Percentiles rank a stretch among this genome's conserved stretches.
Evolutionary conservation across 371 early-diverging fungal species (phyloP).

Genomic region (Lichtheimia corymbifera): DNA sequence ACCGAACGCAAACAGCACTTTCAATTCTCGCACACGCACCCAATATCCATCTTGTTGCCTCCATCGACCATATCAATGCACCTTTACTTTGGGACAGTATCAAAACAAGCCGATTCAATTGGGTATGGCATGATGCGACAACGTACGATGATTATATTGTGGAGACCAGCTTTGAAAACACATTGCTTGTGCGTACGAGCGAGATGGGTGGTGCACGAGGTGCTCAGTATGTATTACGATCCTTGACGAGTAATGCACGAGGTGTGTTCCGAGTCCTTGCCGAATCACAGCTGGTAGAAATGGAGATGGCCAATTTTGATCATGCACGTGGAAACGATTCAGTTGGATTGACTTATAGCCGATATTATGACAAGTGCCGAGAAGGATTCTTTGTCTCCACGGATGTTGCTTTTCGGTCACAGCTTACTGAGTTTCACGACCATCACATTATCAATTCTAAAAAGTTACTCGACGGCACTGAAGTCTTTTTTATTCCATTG

Average conservation of each 20-base stretch:
- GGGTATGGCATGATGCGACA: constrained; percentile 90
- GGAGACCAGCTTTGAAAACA: constrained; percentile 85
- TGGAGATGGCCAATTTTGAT: constrained; percentile 39
- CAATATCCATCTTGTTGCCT: constrained; percentile 78
- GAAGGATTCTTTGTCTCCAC: constrained; percentile 84
- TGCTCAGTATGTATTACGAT: constrained; percentile 80
- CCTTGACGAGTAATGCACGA: constrained; percentile 81
- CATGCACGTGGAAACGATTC: constrained; percentile 39
- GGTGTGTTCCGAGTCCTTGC: constrained; percentile 77
- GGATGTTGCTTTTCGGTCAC: constrained; percentile 80
- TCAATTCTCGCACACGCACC: constrained; percentile 67
- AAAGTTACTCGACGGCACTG: constrained; percentile 73
- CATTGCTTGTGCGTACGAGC: constrained; percentile 61
- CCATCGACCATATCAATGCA: constrained; percentile 90
- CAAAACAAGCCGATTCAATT: constrained; percentile 68
- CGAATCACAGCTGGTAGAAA: constrained; percentile 71
- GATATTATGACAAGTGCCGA: constrained; percentile 70
- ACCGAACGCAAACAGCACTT: constrained; percentile 66
- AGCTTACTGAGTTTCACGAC: constrained; percentile 90
- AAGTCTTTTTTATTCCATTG: constrained; percentile 82
- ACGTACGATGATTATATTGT: constrained; percentile 79
- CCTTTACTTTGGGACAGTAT: constrained; percentile 86
- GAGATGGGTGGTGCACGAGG: constrained; percentile 66
- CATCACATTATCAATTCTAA: constrained; percentile 80
- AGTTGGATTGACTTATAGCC: constrained; percentile 62